Base-by-base conservation (phyloP, 352 stramenopile species). In the Blastocystis sp. region DNA sequence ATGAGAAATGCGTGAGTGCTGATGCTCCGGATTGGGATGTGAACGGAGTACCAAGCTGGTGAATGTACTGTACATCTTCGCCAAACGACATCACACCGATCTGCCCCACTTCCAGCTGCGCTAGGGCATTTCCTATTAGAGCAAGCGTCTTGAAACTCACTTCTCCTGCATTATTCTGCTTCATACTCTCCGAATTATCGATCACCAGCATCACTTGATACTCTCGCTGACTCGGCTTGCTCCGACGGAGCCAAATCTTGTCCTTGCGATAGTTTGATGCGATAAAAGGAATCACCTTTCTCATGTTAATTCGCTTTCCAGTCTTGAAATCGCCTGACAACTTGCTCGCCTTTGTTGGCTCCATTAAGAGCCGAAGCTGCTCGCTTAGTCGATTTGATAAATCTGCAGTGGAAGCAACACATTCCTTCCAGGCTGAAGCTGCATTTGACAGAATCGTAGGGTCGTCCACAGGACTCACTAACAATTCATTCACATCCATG, bases 241-340 rank as follows among this genome's bases (percentile, higher is more conserved):
- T 99, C 55, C 98, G 93, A 39, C 97, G 93, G 76, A 99, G 93
- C 97, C 97, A 99, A 90, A 99, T 99, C 92, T 99, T 99, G 92
- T 99, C 98, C 91, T 99, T 99, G 41, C 97, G 93, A 92, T 99
- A 99, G 87, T 98, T 96, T 90, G 94, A 98, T n/a, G 98, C 97
- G 90, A 99, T 99, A 93, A 99, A 99, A 39, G 96, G 94, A 92
- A 99, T 99, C 70, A 99, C 97, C 87, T 98, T 97, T 85, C 98
- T 96, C 97, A 99, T 99, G 91, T 99, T 99, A 90, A 99, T 98
- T 76, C 97, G 93, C 92, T 99, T 99, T 47, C 97, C 97, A 9
- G 96, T 99, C 3, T 97, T 94, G 91, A 99, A 99, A 90, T 99
- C 97, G 11, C 97, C 97, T n/a, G 55, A 63, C 16, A 99, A 92